Base-by-base conservation (phyloP, 805 yeast genomes). In the Lachancea sp. region DNA sequence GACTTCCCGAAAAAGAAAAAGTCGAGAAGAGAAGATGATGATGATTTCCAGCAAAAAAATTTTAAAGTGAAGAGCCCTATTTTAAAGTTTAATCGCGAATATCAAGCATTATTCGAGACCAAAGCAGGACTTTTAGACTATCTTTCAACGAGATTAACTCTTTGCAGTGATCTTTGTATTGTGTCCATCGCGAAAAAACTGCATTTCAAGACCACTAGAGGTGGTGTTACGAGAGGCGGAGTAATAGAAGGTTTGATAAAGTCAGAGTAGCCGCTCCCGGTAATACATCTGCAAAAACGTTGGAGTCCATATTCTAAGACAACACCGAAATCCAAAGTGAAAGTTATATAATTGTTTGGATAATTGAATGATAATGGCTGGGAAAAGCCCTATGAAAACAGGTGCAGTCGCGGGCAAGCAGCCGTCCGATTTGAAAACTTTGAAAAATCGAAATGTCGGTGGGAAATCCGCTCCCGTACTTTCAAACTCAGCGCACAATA, bases 341-440 rank as follows among this genome's bases (percentile, higher is more conserved):
- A n/a, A n/a, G n/a, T n/a, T n/a, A n/a, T n/a, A n/a, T n/a, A n/a
- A n/a, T n/a, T n/a, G n/a, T n/a, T n/a, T n/a, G n/a, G n/a, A n/a
- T n/a, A n/a, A n/a, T n/a, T 23, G 25, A 23, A 23, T 8, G 25
- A 23, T 8, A 32, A 43, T 47, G 51, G 47, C 48, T 24, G 55
- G 54, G 24, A 49, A 53, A 43, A 51, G 55, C 28, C 54, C 61
- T 31, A 47, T 51, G 38, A 56, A 56, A 36, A 28, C 33, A 11
- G 35, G 24, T 19, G 49, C 45, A 29, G 40, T 37, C 12, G 40
- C 42, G 7, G 47, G 47, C 17, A 44, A 44, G 24, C 42, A 30
- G 40, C 47, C 47, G 17, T 40, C 39, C n/a, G 34, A 41, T 15
- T 28, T 44, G 34, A 36, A 44, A 25, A 19, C 29, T 8, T 23